Percentiles rank a stretch among this genome's conserved stretches.
These are phyloP conservation scores for Jasminum sambac DNA, from an alignment of 257 asterid species.

Conservation along the genomic window DNA sequence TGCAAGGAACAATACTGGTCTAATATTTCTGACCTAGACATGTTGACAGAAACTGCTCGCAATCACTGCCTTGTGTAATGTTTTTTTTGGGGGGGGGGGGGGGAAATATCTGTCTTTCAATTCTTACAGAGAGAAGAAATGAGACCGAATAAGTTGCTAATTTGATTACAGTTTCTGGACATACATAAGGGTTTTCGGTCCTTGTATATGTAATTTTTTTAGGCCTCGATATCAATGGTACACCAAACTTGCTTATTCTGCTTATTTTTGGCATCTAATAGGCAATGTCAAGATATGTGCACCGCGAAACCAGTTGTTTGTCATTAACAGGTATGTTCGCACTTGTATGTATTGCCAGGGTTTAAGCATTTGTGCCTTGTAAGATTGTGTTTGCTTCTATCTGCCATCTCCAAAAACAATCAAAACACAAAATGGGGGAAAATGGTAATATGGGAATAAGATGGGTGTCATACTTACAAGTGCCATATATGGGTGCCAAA, in stretches of 20 bases:
- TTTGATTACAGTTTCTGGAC: background rate
- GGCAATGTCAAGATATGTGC: constrained; percentile 87
- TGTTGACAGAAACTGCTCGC: too few species aligned
- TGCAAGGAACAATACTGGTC: too few species aligned
- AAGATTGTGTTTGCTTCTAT: constrained; percentile 12
- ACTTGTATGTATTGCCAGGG: constrained; percentile 1
- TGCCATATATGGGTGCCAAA: too few species aligned
- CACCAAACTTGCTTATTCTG: constrained; percentile 16
- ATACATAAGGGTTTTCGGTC: background rate
- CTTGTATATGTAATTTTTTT: constrained; percentile 10
- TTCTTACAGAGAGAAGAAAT: background rate
- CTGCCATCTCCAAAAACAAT: background rate
- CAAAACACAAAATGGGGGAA: background rate
- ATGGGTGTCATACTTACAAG: background rate
- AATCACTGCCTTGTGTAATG: too few species aligned
- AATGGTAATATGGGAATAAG: too few species aligned
- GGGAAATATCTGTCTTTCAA: background rate
- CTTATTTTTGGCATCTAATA: constrained; percentile 28
- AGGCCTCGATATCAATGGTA: constrained; percentile 7
- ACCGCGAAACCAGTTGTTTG: constrained; percentile 66
- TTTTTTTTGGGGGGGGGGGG: too few species aligned
- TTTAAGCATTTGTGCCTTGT: constrained; percentile 16
- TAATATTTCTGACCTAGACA: too few species aligned
- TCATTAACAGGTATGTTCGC: constrained; percentile 67
- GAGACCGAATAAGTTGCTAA: background rate